Evolutionary conservation across 139 green algal species (phyloP).

Genomic region (Edaphochlamys debaryana): DNA sequence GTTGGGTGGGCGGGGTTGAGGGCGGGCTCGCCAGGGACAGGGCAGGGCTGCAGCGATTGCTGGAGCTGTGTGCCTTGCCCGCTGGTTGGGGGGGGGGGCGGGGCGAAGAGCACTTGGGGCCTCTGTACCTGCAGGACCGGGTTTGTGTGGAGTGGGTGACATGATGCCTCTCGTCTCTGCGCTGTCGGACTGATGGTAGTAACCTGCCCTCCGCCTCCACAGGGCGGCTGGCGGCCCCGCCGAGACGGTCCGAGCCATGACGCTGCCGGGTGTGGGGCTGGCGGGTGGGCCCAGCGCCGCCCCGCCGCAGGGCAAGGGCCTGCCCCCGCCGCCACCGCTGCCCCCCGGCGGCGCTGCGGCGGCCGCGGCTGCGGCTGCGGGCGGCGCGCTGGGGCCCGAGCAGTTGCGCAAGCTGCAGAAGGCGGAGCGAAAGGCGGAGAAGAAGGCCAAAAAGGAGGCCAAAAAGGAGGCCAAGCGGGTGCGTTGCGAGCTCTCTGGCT

Average conservation of each 20-base stretch:
- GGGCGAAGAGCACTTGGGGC: too few species aligned
- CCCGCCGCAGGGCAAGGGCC: too few species aligned
- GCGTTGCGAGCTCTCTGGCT: not conserved
- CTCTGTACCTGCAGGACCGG: too few species aligned
- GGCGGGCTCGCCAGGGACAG: not conserved
- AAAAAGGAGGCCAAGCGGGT: not conserved
- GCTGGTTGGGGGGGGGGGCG: too few species aligned
- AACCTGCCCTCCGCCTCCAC: not conserved
- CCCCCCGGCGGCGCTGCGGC: not conserved
- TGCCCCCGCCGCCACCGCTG: not conserved
- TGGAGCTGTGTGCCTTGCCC: not conserved
- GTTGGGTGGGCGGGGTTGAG: not conserved
- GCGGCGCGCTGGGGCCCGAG: conserved; percentile 33
- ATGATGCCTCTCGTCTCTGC: not conserved
- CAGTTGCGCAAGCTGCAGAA: conserved; percentile 45
- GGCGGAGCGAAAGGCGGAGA: conserved; percentile 37
- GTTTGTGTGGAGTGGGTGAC: too few species aligned
- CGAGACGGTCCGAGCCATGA: conserved; percentile 33
- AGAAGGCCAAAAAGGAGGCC: conserved; percentile 20
- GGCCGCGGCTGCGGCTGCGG: not conserved
- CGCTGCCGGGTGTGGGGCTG: conserved; percentile 18
- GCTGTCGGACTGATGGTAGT: too few species aligned
- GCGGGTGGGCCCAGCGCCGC: not conserved
- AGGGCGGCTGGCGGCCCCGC: conserved; percentile 12
- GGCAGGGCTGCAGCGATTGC: not conserved